These are phyloP conservation scores for Exophiala xenobiotica DNA, from an alignment of 2,329 filamentous ascomycete species.

Conservation along the genomic window DNA sequence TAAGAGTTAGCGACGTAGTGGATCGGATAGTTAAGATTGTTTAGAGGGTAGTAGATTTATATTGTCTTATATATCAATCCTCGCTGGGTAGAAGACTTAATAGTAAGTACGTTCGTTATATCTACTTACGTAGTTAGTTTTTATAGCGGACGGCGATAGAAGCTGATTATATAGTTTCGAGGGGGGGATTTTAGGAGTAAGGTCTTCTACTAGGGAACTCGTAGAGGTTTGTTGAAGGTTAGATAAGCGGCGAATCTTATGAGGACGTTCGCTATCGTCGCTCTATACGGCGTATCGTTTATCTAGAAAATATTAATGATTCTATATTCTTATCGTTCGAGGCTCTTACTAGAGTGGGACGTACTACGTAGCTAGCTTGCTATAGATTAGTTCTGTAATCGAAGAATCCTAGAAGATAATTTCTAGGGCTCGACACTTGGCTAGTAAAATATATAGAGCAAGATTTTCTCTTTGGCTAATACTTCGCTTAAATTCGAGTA, in stretches of 20 bases:
- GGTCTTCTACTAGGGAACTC: background rate
- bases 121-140: background rate
- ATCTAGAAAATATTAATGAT: background rate
- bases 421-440: no score
- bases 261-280: background rate
- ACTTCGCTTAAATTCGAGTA: no score
- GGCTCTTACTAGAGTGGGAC: background rate
- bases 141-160: background rate
- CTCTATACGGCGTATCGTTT: background rate
- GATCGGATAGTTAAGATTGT: slow-evolving; percentile 11
- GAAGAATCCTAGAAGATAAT: no score
- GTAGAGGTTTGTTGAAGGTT: background rate
- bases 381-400: no score
- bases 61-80: background rate
- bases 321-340: background rate
- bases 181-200: background rate
- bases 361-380: no score
- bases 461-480: no score
- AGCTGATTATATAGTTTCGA: background rate
- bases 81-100: background rate
- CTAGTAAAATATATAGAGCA: no score
- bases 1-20: slow-evolving; percentile 1
- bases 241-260: background rate
- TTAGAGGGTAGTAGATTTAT: slow-evolving; percentile 19
- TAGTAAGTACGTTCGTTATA: background rate